Conservation (phyloP, 225 moss, liverwort and hornwort species). For the Physcomitrium patens region DNA sequence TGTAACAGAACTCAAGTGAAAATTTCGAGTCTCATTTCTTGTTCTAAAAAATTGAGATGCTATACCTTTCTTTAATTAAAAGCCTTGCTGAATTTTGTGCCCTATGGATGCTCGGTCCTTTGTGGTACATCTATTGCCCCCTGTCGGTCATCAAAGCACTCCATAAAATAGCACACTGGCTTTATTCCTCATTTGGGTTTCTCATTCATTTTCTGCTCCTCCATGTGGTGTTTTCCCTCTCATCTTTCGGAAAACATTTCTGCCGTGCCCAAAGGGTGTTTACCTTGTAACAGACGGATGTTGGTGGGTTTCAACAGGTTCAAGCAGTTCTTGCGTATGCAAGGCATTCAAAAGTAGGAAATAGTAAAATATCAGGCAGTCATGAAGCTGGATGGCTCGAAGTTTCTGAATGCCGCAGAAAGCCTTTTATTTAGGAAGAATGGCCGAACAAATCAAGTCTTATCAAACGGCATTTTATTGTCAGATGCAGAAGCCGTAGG, state of each 20-base stretch:
- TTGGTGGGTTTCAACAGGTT: constrained; percentile 5
- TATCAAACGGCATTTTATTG: constrained; percentile 26
- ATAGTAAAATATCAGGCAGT: not conserved
- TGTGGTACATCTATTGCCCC: no score
- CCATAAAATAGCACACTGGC: no score
- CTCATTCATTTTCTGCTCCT: not conserved
- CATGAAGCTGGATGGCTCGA: constrained; percentile 47
- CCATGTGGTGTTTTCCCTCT: not conserved
- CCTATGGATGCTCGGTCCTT: no score
- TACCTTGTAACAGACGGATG: not conserved
- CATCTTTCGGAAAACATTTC: not conserved
- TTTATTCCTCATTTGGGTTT: no score
- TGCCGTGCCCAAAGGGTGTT: no score
- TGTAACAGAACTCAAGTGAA: no score
- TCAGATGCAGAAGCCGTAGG: constrained; percentile 36
- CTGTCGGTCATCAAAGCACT: no score
- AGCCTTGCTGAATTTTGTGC: no score
- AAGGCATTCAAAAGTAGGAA: not conserved
- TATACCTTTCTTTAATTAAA: no score
- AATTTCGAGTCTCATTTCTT: no score
- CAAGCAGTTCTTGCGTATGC: not conserved
- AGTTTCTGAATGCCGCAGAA: constrained; percentile 36
- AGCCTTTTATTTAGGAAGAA: constrained; percentile 35
- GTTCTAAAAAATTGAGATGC: no score
- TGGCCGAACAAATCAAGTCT: not conserved